Evolutionary conservation across 176 grass and related monocot species (phyloP), one percentile per base, ranked within the genome.

Genomic region (Lolium perenne): DNA sequence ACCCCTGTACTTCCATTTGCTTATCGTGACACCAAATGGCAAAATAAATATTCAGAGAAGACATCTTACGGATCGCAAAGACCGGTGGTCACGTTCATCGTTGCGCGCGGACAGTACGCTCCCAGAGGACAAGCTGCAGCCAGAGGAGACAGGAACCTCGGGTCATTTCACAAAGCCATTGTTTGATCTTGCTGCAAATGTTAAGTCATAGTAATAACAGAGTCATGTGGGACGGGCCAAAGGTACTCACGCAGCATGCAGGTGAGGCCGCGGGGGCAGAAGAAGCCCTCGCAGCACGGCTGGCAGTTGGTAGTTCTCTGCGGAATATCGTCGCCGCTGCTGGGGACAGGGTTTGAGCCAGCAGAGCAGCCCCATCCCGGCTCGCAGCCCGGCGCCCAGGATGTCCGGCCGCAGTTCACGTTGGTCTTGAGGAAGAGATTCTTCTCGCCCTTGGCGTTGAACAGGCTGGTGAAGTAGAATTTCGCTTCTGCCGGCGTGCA

Each of bases 51-150:
- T 6, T 50, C 5, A 38, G 74, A 68, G 10, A 81, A 80, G 72
- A 67, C 65, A 60, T 92, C 94, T 98, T 95, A 98, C 94, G 92
- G 97, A 67, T 98, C 88, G n/a, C 97, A 98, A 80, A 88, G 71
- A 26, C 92, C 94, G 17, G 92, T 95, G 14, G 85, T 95, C 2
- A 0, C 7, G 56, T 95, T 98, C 63, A 73, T 63, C n/a, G 5
- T 79, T 43, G 88, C 94, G 18, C 79, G 89, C 7, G 94, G 97
- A 65, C 97, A 98, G 48, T 94, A 98, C 4, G 97, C 89, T 38
- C 97, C 97, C 68, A 98, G 76, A 0, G 97, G 97, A 82, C 97
- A 98, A 59, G 97, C 97, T 98, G 84, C 22, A 88, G 26, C 5
- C 13, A 68, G 29, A 56, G 0, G 63, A 90, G 82, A 79, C 40